Percentiles rank a stretch among this genome's conserved stretches.
phyloP scores from a whole-genome alignment of 768 basidiomycete species.

The Lyophyllum atratum region DNA sequence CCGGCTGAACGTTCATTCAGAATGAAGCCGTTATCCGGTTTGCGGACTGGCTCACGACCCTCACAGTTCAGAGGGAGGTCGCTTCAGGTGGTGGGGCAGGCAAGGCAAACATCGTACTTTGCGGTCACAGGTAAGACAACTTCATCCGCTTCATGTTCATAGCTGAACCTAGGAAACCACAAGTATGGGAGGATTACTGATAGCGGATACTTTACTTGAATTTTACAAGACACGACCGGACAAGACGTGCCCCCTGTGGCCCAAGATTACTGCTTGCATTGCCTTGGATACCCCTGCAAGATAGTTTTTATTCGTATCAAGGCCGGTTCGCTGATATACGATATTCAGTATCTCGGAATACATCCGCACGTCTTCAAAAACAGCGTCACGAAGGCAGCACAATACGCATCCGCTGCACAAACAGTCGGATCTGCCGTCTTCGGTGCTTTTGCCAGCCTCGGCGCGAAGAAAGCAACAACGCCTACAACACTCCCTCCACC shows the following conservation, averaged over 20 bases:
- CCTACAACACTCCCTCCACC: conserved; percentile 29
- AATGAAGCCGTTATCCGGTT: conserved; percentile 81
- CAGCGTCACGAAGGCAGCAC: conserved; percentile 70
- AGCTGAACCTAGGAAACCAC: background rate
- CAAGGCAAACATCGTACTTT: conserved; percentile 79
- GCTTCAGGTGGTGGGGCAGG: conserved; percentile 76
- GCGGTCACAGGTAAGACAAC: conserved; percentile 76
- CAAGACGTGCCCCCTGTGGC: conserved; percentile 75
- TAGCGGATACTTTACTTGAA: conserved; percentile 79
- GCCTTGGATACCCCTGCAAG: conserved; percentile 91
- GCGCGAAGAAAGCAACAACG: conserved; percentile 42
- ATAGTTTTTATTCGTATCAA: conserved; percentile 1
- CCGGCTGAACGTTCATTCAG: conserved; percentile 37
- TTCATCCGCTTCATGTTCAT: background rate
- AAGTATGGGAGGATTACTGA: conserved; percentile 93
- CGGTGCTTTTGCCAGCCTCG: conserved; percentile 54
- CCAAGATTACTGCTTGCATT: conserved; percentile 79
- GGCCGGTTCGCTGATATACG: conserved; percentile 2
- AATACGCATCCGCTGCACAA: conserved; percentile 67
- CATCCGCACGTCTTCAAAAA: conserved; percentile 88
- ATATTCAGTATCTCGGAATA: conserved; percentile 79
- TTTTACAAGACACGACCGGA: conserved; percentile 72
- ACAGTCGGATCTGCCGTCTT: conserved; percentile 63
- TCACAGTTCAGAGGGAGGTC: conserved; percentile 84
- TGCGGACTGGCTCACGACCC: conserved; percentile 90